These are phyloP conservation scores for Hyphopichia pseudoburtonii DNA, from an alignment of 1,139 yeast species.

Conservation along the genomic window DNA sequence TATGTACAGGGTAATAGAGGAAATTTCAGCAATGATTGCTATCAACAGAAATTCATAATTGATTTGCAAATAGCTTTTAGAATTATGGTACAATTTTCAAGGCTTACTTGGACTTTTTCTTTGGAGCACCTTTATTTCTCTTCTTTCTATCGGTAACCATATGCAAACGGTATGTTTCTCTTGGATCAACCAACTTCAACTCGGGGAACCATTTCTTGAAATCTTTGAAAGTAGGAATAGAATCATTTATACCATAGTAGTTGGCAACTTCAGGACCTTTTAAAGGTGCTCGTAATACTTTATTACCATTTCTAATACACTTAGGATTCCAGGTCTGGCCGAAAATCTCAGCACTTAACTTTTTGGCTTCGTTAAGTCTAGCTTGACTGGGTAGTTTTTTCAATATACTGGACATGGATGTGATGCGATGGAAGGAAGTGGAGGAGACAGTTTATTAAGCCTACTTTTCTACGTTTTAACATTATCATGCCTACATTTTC, in stretches of 20 bases:
- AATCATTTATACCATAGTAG: constrained; percentile 75
- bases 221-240: constrained; percentile 62
- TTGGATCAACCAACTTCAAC: constrained; percentile 65
- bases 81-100: too few species aligned
- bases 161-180: constrained; percentile 66
- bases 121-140: constrained; percentile 93
- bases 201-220: constrained; percentile 58
- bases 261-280: constrained; percentile 71
- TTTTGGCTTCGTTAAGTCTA: constrained; percentile 29
- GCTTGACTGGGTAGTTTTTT: constrained; percentile 26
- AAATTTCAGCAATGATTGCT: constrained; percentile 3
- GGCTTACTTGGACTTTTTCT: constrained; percentile 50
- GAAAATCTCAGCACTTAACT: constrained; percentile 32
- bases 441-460: neutral
- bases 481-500: too few species aligned
- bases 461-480: too few species aligned
- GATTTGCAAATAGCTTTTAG: too few species aligned
- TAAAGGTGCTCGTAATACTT: constrained; percentile 68
- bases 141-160: constrained; percentile 71
- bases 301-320: constrained; percentile 70
- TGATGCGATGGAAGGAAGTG: neutral
- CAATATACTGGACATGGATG: constrained; percentile 14
- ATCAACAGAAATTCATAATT: too few species aligned
- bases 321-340: constrained; percentile 59
- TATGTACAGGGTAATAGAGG: constrained; percentile 12